A percentile compares a stretch with the other conserved stretches of the same genome.
phyloP scores from a whole-genome alignment of 139 green algal species.

The Chlorella sp. region DNA sequence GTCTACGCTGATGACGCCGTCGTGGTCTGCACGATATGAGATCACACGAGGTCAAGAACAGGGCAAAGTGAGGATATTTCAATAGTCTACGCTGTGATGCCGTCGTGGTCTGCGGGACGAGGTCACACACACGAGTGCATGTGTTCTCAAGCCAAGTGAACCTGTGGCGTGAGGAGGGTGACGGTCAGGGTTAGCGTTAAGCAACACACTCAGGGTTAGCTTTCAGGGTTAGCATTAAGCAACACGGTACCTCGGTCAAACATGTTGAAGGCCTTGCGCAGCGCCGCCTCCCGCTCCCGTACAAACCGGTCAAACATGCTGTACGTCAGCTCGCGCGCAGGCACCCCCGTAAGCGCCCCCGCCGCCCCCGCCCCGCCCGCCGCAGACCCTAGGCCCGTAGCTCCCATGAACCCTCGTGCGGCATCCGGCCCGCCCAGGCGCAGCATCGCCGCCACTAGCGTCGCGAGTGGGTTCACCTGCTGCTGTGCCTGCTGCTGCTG shows the following conservation, averaged over 20 bases:
- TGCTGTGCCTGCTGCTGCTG: conserved; percentile 1
- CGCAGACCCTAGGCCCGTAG: not conserved
- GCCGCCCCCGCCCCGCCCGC: not conserved
- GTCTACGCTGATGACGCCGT: conserved; percentile 41
- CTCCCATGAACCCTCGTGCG: not conserved
- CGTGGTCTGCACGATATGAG: conserved; percentile 11
- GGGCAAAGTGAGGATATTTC: too few relatives aligned
- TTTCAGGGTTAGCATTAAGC: too few relatives aligned
- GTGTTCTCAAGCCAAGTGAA: too few relatives aligned
- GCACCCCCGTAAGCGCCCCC: not conserved
- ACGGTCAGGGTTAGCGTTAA: too few relatives aligned
- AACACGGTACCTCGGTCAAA: not conserved
- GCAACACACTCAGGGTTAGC: too few relatives aligned
- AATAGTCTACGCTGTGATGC: too few relatives aligned
- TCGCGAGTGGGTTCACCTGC: not conserved
- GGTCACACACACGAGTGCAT: too few relatives aligned
- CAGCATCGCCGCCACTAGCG: not conserved
- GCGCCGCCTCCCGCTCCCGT: not conserved
- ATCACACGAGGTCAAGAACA: too few relatives aligned
- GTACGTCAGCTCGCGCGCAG: not conserved
- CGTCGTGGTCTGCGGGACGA: too few relatives aligned
- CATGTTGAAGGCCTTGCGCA: not conserved
- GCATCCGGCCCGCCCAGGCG: not conserved
- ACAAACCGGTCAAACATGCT: not conserved
- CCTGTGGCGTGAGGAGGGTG: too few relatives aligned